phyloP scores from a whole-genome alignment of 208 protist species.

The Entamoeba invadens region DNA sequence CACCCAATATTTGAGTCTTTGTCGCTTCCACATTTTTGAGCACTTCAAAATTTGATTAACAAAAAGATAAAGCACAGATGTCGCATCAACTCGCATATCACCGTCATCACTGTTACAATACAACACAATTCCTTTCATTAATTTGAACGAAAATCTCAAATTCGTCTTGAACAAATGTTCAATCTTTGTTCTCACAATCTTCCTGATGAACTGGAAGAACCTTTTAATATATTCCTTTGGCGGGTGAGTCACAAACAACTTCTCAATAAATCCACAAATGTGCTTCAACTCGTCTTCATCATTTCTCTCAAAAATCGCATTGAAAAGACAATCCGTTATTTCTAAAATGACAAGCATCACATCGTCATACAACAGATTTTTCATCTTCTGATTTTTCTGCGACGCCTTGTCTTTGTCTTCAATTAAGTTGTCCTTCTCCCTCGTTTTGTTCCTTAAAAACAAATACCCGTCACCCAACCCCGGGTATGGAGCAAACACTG shows the following conservation, averaged over 20 bases:
- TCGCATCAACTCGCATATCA: background rate
- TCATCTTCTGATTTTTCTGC: background rate
- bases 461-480: background rate
- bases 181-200: background rate
- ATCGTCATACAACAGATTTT: background rate
- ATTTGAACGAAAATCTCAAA: background rate
- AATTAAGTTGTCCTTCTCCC: background rate
- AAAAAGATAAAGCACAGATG: background rate
- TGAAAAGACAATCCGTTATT: background rate
- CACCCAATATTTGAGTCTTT: background rate
- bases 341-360: background rate
- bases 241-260: background rate
- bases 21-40: background rate
- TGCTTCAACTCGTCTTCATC: background rate
- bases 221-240: background rate
- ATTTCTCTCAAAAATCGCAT: background rate
- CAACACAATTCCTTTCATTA: background rate
- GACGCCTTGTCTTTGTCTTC: background rate
- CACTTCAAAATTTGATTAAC: background rate
- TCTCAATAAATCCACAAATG: background rate
- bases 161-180: background rate
- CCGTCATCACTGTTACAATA: background rate
- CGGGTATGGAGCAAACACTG: background rate
- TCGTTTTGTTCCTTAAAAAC: background rate
- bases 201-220: background rate